Percentiles rank a stretch among this genome's conserved stretches.
Evolutionary conservation across 805 yeast species (phyloP).

Genomic region (Yarrowia sp.): DNA sequence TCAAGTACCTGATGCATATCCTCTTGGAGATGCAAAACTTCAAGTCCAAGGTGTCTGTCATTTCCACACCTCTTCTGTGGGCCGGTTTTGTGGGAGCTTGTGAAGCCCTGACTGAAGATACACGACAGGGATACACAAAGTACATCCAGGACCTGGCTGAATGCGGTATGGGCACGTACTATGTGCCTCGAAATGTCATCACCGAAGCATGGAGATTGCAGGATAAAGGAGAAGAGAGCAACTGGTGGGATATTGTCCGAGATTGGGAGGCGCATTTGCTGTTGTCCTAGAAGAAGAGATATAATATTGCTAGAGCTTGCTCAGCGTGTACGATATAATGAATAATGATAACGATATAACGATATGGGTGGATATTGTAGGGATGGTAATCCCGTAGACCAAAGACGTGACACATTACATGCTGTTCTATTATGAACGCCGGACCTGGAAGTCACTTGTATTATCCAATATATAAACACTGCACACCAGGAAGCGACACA

Average conservation of each 20-base stretch:
- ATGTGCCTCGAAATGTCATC: conserved; percentile 87
- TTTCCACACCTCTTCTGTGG: conserved; percentile 82
- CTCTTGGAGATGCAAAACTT: conserved; percentile 66
- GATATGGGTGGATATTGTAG: neutral
- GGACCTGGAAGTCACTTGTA: no score
- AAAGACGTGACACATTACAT: no score
- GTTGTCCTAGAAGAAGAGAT: conserved; percentile 51
- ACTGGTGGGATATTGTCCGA: conserved; percentile 79
- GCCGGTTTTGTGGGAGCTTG: conserved; percentile 90
- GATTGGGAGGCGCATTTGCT: conserved; percentile 89
- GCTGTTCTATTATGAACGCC: no score
- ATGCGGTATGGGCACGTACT: conserved; percentile 76
- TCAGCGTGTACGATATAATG: conserved; percentile 27
- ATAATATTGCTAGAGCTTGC: no score
- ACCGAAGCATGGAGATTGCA: conserved; percentile 84
- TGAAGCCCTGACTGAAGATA: conserved; percentile 59
- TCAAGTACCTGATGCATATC: conserved; percentile 66
- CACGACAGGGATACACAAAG: conserved; percentile 70
- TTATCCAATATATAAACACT: no score
- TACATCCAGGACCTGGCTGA: conserved; percentile 63
- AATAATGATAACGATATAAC: conserved; percentile 19
- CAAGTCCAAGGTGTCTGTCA: conserved; percentile 58
- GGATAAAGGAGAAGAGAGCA: conserved; percentile 61
- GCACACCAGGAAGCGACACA: no score
- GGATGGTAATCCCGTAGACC: no score